Evolutionary conservation across 768 basidiomycete genomes (phyloP), one percentile per base, ranked within the genome.

Genomic region (Rickenella mellea): DNA sequence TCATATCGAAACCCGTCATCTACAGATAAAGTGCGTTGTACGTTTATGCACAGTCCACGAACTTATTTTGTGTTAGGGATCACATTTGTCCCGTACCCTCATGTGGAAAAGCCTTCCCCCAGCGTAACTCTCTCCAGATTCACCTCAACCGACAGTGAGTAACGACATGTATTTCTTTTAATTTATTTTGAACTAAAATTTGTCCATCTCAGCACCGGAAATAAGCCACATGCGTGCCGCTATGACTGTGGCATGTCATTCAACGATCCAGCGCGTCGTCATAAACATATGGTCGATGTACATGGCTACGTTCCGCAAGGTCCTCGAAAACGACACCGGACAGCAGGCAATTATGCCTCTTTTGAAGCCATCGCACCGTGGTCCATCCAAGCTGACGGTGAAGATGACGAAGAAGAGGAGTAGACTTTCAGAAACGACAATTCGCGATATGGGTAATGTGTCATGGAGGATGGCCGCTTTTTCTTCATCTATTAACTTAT

Each of bases 181-280:
- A 29, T 30, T 28, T 20, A 22, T 40, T 25, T 15, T 43, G 3
- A 40, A 40, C 37, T 27, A 42, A 35, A 38, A 26, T 44, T 11
- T 40, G 17, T 29, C 14, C 33, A 19, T 36, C 39, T 32, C 41
- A 83, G 80, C 46, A 80, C 79, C 32, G 73, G 75, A 6, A 66
- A 68, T 12, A 67, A 66, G 15, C 77, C 78, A 11, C 74, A 77
- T 41, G 61, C 65, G 42, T 76, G 76, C 53, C 69, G 62, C 17
- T 75, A 60, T 43, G 57, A 55, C 11, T 82, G 80, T 47, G 67
- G 62, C 9, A 64, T 67, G 48, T 57, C 59, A 11, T 83, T 80
- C 64, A 78, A 73, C 41, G 80, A 83, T 50, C 78, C 78, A 14
- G 78, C 80, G 4, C 67, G 78, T 40, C 63, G 78, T 32, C 77